Base-by-base conservation (phyloP, 768 basidiomycete species). In the Serendipita sp. region DNA sequence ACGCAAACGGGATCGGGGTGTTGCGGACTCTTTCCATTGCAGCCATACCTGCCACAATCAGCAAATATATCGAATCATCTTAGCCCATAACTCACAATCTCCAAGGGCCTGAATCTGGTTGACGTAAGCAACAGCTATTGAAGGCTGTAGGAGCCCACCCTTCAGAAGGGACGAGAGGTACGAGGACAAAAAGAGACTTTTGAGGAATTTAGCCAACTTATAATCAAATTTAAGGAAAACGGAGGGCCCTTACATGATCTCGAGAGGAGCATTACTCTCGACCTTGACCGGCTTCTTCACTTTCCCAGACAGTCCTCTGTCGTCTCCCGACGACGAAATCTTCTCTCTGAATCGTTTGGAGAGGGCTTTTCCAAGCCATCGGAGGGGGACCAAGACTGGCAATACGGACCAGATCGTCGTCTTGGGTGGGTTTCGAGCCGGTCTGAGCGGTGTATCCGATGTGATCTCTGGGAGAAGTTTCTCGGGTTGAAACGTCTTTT, bases 1-100 rank as follows among this genome's bases (percentile, higher is more conserved):
- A 86, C 7, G 84, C 84, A 68, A 85, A 86, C 2, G 85, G 85
- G 64, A 86, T 74, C 3, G 85, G 85, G 0, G 83, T 85, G 64
- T 80, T 83, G 66, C 78, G 78, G 66, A 86, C 82, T 45, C 84
- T 78, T 66, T 86, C 83, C 7, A 86, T 74, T 68, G 83, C 82
- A 11, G 78, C 75, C 15, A 83, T 60, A 35, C 56, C 56, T 60
- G 35, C 16, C 2, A 41, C 38, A 41, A 41, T 7, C 38, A n/a
- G n/a, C 32, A 10, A 35, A 60, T 60, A n/a, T 11, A 2, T 36
- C 10, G 23, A 32, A 23, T 3, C 0, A 60, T 23, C 16, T 5
- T 8, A 1, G 56, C 10, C 11, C 4, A 10, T 36, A 60, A 52
- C 48, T 52, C 72, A 0, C 81, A 78, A 65, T 86, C 84, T 71